phyloP scores from a whole-genome alignment of 2,329 filamentous ascomycete species.

The Blumeria hordei region DNA sequence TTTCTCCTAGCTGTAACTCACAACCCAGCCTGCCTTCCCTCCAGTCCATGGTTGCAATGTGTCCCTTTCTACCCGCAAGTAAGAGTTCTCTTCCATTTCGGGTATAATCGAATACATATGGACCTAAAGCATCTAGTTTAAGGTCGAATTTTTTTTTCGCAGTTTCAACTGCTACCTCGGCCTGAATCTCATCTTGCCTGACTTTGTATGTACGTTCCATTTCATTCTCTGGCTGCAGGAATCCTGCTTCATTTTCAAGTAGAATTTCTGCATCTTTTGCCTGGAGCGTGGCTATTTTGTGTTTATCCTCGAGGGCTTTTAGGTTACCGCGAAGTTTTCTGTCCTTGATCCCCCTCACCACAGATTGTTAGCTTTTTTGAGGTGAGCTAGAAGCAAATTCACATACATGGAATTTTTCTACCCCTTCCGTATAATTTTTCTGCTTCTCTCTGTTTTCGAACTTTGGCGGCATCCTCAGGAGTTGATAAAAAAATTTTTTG shows the following conservation, averaged over 20 bases:
- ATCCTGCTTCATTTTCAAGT: constrained; percentile 64
- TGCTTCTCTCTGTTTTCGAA: constrained; percentile 32
- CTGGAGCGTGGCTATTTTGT: constrained; percentile 54
- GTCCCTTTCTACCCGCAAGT: constrained; percentile 72
- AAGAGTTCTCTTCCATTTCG: constrained; percentile 71
- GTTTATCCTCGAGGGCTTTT: constrained; percentile 55
- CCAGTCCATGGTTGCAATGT: constrained; percentile 95
- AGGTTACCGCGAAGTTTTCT: constrained; percentile 74
- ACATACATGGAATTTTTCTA: constrained; percentile 32
- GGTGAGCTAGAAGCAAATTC: too few species aligned
- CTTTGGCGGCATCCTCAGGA: constrained; percentile 10
- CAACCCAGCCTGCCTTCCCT: constrained; percentile 73
- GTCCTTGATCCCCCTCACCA: constrained; percentile 52
- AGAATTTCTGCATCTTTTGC: constrained; percentile 92
- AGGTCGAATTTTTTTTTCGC: constrained; percentile 87
- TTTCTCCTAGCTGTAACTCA: constrained; percentile 78
- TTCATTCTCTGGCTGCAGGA: constrained; percentile 69
- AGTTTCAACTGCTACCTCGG: constrained; percentile 53
- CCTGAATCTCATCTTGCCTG: constrained; percentile 61
- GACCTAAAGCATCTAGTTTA: constrained; percentile 58
- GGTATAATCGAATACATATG: constrained; percentile 74
- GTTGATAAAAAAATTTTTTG: constrained; percentile 24
- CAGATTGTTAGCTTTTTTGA: constrained; percentile 31
- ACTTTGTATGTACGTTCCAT: constrained; percentile 85
- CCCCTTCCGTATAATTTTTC: constrained; percentile 69